Evolutionary conservation across 2,329 filamentous ascomycete species (phyloP), one percentile per base, ranked within the genome.

Genomic region (Tolypocladium ophioglossoides): DNA sequence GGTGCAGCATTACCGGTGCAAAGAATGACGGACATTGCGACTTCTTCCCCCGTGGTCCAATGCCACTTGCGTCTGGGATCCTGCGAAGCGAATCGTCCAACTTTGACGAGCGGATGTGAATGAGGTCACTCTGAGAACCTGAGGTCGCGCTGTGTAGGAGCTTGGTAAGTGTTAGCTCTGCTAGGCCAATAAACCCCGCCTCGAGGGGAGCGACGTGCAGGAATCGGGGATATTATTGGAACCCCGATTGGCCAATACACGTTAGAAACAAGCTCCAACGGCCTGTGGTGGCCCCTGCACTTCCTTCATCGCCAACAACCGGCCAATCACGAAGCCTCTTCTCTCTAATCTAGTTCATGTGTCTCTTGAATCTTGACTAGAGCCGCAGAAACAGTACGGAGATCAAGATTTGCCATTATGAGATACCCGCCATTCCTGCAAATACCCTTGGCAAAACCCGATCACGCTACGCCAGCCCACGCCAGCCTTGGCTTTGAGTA

Each of bases 11-110:
- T 72, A 82, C 79, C 79, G 66, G 80, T 83, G 64, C 80, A 83
- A 57, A 83, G 76, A 71, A 83, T 83, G 62, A 83, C 80, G 63
- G 80, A 83, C 79, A 83, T 83, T 59, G 58, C 59, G 62, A 59
- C 55, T 49, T 41, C 40, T 46, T 52, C 24, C 20, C 34, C 40
- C 18, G 32, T 38, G 35, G 38, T 47, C 40, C 11, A 16, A 44
- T 49, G 34, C 50, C 38, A 35, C 50, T 22, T n/a, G 37, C 38
- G 50, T 30, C n/a, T 7, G 22, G 24, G 50, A 51, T 50, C 20
- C 35, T 24, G 48, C 34, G 20, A 30, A 37, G 22, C 48, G 48
- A 30, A 16, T 3, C 8, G 41, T 30, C 24, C 16, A 30, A 30
- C 6, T 16, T 18, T n/a, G 41, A 16, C 16, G 27, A 8, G 44